Conservation (phyloP, 352 stramenopile species). For the Thraustochytrium sp. region DNA sequence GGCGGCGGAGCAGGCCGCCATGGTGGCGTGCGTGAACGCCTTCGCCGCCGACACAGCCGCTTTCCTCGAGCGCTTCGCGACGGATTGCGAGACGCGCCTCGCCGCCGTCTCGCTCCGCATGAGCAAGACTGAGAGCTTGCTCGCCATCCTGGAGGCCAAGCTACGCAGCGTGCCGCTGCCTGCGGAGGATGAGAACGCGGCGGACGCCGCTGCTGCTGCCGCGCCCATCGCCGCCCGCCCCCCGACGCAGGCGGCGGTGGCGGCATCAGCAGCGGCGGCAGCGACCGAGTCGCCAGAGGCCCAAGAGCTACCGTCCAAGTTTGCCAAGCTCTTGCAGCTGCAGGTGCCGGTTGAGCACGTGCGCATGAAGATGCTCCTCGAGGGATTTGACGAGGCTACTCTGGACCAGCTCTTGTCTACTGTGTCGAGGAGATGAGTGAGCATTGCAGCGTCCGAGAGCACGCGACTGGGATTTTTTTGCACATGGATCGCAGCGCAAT, state of each 20-base stretch:
- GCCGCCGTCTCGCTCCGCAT: neutral
- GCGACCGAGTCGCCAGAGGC: neutral
- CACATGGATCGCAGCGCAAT: no score
- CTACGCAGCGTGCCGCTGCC: neutral
- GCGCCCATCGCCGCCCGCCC: no score
- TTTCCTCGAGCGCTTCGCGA: neutral
- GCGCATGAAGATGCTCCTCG: neutral
- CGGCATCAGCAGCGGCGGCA: neutral
- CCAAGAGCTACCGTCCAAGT: neutral
- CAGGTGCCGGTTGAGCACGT: neutral
- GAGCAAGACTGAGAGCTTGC: neutral
- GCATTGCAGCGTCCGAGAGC: no score
- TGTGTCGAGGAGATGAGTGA: no score
- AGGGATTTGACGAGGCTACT: neutral
- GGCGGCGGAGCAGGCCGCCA: neutral
- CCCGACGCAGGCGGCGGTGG: neutral
- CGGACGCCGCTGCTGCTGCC: no score
- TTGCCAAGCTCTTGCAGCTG: neutral
- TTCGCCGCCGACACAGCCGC: neutral
- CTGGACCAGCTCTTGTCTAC: neutral
- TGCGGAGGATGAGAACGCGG: neutral
- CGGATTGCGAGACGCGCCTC: conserved; percentile 3
- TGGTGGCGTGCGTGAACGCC: neutral
- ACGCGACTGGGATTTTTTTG: no score
- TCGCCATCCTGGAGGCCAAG: neutral